Base-by-base conservation (phyloP, 768 basidiomycete species). In the Hypholoma sublateritium region DNA sequence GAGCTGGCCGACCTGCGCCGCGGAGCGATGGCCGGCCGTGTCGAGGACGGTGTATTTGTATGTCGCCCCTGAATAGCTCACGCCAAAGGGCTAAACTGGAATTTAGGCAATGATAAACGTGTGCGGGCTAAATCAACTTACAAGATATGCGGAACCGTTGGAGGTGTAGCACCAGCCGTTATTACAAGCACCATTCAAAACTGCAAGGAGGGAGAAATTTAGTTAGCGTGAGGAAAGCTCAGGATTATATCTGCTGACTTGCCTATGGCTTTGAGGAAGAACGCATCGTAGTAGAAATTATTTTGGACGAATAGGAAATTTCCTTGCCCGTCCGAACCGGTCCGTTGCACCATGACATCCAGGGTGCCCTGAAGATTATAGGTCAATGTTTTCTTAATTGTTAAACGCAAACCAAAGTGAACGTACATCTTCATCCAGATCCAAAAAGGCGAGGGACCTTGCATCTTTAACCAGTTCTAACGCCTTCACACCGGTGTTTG, bases 11-110 rank as follows among this genome's bases (percentile, higher is more conserved):
- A 97, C 94, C 93, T 22, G 93, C 8, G 96, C 93, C 24, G 95
- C 94, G 0, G 91, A 88, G 43, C 96, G 85, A 53, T 80, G 80
- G 4, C 96, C 96, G 7, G 87, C 82, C 0, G 96, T 94, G 63
- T 98, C 95, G 2, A 98, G 78, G 8, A 98, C 91, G 0, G 96
- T 98, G 68, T 98, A 98, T 72, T 99, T 98, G 77, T 91, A 98
- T 1, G 93, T 90, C 1, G 94, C 94, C 0, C 97, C 97, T 0
- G 94, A 91, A 65, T 94, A 95, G 70, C 90, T 94, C 42, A 93
- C 92, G 2, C 96, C 97, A 55, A 92, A 93, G 0, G 95, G 92
- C 94, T 98, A 63, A 36, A 19, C 11, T 35, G 19, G 35, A 51
- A 55, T 53, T 12, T 52, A 42, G 55, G 19, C 19, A 52, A 9